phyloP scores from a whole-genome alignment of 192 early-diverging fungal genomes.

The Radiomyces spectabilis region DNA sequence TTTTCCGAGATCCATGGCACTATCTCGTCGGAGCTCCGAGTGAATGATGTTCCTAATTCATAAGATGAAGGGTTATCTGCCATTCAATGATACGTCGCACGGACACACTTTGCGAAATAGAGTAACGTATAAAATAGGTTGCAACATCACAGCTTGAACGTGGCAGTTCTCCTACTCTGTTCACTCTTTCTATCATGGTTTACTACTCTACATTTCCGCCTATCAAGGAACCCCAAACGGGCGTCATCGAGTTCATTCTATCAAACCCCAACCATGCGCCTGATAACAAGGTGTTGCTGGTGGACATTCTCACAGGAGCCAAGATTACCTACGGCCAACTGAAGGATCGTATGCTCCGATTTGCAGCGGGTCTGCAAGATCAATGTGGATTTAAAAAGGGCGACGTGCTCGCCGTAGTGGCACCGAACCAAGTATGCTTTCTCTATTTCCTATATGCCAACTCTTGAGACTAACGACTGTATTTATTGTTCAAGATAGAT shows the following conservation, averaged over 20 bases:
- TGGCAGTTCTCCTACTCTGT: background rate
- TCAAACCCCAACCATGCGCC: slow-evolving; percentile 28
- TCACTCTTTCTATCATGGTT: slow-evolving; percentile 12
- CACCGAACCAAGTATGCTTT: slow-evolving; percentile 24
- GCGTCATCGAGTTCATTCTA: slow-evolving; percentile 33
- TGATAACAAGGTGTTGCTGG: slow-evolving; percentile 32
- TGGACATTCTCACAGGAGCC: slow-evolving; percentile 28
- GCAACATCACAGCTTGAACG: background rate
- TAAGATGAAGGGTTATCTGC: background rate
- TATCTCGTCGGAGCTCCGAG: background rate
- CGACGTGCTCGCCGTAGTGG: slow-evolving; percentile 18
- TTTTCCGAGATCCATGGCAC: too few relatives aligned
- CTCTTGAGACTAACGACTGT: too few relatives aligned
- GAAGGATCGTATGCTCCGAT: slow-evolving; percentile 1
- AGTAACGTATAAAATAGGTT: background rate
- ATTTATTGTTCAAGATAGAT: slow-evolving; percentile 11
- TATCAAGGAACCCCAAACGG: slow-evolving; percentile 31
- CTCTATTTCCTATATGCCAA: background rate
- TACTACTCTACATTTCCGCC: slow-evolving; percentile 28
- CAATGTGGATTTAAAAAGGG: slow-evolving; percentile 14
- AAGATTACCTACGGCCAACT: slow-evolving; percentile 33
- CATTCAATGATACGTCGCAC: background rate
- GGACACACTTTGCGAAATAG: background rate
- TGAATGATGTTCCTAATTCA: background rate
- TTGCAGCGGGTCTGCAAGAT: slow-evolving; percentile 29